Evolutionary conservation across 495 filamentous ascomycete species (phyloP).

Genomic region (Sordaria brevicollis): DNA sequence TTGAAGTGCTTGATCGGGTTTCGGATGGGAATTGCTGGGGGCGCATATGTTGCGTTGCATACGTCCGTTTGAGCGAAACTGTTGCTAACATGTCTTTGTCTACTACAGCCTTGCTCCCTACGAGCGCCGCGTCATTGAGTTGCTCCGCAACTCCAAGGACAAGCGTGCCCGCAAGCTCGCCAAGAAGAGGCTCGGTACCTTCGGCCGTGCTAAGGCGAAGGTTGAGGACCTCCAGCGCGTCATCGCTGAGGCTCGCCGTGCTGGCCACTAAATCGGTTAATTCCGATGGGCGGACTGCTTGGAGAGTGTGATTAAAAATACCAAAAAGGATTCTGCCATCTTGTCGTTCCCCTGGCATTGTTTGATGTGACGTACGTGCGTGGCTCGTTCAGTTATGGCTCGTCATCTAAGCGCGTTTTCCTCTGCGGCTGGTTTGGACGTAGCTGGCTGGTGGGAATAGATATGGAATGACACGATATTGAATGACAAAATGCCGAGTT

Average conservation of each 20-base stretch:
- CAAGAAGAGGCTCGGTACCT: slow-evolving; percentile 99
- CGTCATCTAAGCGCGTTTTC: neutral
- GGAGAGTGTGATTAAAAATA: slow-evolving; percentile 1
- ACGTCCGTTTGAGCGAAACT: neutral
- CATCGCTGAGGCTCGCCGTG: slow-evolving; percentile 88
- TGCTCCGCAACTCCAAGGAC: slow-evolving; percentile 97
- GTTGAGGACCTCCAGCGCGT: slow-evolving; percentile 95
- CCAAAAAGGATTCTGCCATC: slow-evolving; percentile 10
- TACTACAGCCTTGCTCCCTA: slow-evolving; percentile 67
- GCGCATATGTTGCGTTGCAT: neutral
- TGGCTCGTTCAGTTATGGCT: slow-evolving; percentile 6
- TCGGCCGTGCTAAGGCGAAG: slow-evolving; percentile 95
- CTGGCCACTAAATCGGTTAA: slow-evolving; percentile 54
- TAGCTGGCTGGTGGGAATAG: slow-evolving; percentile 5
- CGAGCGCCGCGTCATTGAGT: slow-evolving; percentile 96
- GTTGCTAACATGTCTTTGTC: slow-evolving; percentile 7
- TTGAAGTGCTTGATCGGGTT: neutral
- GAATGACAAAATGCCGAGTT: slow-evolving; percentile 7
- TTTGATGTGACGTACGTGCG: slow-evolving; percentile 6
- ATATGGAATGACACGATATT: slow-evolving; percentile 1
- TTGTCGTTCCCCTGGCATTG: slow-evolving; percentile 10
- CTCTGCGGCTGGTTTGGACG: slow-evolving; percentile 4
- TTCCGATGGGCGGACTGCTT: neutral
- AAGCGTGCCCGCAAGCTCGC: slow-evolving; percentile 98
- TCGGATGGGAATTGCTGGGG: neutral